Percentiles rank a stretch among this genome's conserved stretches.
Evolutionary conservation across 2,329 filamentous ascomycete species (phyloP).

Genomic region (Trichoderma sp.): DNA sequence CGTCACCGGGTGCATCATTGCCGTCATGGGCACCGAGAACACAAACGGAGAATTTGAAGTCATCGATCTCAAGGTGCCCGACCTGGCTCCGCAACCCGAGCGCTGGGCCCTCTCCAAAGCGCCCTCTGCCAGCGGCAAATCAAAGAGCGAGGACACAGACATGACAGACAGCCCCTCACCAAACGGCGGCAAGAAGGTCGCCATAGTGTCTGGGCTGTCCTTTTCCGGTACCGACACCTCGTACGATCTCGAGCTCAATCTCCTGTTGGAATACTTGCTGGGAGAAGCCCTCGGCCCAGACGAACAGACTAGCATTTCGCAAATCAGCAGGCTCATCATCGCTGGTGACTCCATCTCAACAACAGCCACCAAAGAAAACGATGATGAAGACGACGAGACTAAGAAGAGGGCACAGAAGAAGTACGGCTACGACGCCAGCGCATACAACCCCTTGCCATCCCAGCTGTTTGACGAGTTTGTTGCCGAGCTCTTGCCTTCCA

Average conservation of each 20-base stretch:
- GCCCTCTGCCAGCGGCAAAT: constrained; percentile 29
- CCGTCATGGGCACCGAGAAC: constrained; percentile 94
- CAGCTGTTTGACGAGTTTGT: constrained; percentile 82
- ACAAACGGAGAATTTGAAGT: constrained; percentile 88
- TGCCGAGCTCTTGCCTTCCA: constrained; percentile 72
- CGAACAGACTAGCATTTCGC: constrained; percentile 57
- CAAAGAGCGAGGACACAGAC: constrained; percentile 47
- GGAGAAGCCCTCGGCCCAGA: constrained; percentile 69
- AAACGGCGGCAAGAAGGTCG: constrained; percentile 56
- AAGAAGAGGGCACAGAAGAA: constrained; percentile 63
- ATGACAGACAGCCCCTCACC: constrained; percentile 44
- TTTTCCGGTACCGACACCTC: constrained; percentile 73
- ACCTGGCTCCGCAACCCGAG: constrained; percentile 76
- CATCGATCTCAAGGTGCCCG: constrained; percentile 83
- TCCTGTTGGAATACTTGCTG: constrained; percentile 83
- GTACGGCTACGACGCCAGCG: constrained; percentile 87
- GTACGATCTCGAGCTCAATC: constrained; percentile 69
- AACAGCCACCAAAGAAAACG: constrained; percentile 36
- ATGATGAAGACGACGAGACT: constrained; percentile 28
- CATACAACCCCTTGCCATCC: constrained; percentile 84
- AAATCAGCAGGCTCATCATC: constrained; percentile 82
- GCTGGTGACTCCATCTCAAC: constrained; percentile 90
- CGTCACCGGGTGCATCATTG: constrained; percentile 90
- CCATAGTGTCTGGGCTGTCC: constrained; percentile 82
- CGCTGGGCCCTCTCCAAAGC: constrained; percentile 70